These are phyloP conservation scores for Cladosporium sp. DNA, from an alignment of 2,329 filamentous ascomycete genomes.

Conservation along the genomic window DNA sequence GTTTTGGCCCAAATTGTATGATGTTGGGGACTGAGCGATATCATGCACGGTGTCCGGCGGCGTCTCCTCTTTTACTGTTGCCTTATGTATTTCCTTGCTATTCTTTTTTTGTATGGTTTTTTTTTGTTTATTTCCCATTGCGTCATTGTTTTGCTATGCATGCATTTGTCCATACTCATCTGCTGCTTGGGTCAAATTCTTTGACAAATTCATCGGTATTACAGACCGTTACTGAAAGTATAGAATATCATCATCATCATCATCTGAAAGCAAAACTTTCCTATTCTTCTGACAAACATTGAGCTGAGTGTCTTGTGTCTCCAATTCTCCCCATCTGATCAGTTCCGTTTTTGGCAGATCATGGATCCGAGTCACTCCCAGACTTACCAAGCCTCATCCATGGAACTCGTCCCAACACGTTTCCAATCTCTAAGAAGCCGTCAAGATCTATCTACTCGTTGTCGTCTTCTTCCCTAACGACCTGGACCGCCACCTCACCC, in stretches of 20 bases:
- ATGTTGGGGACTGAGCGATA: constrained; percentile 1
- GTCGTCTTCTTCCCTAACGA: constrained; percentile 22
- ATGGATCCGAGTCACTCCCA: not conserved
- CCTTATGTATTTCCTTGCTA: not conserved
- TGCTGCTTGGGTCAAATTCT: not conserved
- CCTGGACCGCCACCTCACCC: constrained; percentile 50
- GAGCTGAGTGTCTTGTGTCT: not conserved
- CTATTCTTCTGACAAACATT: not conserved
- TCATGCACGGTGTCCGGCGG: constrained; percentile 6
- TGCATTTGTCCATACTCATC: not conserved
- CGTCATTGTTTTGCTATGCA: not conserved
- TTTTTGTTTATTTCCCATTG: not conserved
- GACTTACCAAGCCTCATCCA: not conserved
- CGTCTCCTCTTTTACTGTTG: not conserved
- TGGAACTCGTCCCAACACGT: not conserved
- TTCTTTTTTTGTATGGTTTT: not conserved
- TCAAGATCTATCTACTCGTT: not conserved
- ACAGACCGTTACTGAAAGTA: constrained; percentile 6
- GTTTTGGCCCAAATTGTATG: constrained; percentile 3
- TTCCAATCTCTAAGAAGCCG: not conserved
- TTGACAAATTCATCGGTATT: not conserved
- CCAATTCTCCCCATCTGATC: not conserved
- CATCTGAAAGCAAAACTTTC: not conserved
- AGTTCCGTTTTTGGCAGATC: not conserved
- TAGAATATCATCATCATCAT: too few relatives aligned